These are phyloP conservation scores for Marasmius fiardii DNA, from an alignment of 1,284 basidiomycete genomes.

Conservation along the genomic window DNA sequence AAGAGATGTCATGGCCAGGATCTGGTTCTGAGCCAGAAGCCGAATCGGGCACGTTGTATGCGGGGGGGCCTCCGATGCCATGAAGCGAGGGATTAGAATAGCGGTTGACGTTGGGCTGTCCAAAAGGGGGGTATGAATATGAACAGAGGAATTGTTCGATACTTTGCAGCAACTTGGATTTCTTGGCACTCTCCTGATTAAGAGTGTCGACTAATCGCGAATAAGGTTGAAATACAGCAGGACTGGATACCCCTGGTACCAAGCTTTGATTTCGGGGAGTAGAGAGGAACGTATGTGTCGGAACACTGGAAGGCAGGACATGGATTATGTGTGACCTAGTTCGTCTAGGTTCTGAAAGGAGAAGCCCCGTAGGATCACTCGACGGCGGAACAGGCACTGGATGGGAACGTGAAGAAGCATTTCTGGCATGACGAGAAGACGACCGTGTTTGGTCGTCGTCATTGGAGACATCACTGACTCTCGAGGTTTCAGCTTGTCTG, in stretches of 20 bases:
- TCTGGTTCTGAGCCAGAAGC: neutral
- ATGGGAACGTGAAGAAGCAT: neutral
- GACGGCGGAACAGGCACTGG: neutral
- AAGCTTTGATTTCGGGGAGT: neutral
- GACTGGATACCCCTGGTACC: neutral
- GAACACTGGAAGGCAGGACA: neutral
- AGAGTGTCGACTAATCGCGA: neutral
- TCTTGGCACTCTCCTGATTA: neutral
- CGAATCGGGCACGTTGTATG: neutral
- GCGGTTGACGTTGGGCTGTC: neutral
- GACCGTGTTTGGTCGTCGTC: neutral
- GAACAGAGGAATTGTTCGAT: constrained; percentile 8
- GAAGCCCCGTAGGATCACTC: neutral
- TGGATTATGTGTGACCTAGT: neutral
- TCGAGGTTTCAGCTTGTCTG: neutral
- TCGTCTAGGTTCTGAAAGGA: neutral
- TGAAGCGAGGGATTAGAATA: neutral
- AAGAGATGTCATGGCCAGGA: neutral
- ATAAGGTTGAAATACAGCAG: neutral
- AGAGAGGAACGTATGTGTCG: neutral
- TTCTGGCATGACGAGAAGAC: neutral
- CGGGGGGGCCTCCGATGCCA: neutral
- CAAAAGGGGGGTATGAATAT: neutral
- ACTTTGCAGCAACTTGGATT: constrained; percentile 7
- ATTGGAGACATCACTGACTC: neutral